Percentiles rank a stretch among this genome's conserved stretches.
phyloP scores from a whole-genome alignment of 2,329 filamentous ascomycete species.

The Monosporascus cannonballus region DNA sequence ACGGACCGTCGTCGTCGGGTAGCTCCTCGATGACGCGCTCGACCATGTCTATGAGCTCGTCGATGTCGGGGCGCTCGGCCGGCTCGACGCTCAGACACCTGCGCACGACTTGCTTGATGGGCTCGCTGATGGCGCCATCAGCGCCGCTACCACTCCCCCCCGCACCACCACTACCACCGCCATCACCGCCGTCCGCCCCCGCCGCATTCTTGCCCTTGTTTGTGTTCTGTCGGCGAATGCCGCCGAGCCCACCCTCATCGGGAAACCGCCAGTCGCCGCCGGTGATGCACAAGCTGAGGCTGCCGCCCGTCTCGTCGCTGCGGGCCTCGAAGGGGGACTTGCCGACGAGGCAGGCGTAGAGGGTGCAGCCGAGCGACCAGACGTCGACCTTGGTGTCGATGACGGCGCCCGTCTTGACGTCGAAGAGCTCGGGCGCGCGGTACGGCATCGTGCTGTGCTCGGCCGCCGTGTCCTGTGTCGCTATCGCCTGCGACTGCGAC shows the following conservation, averaged over 20 bases:
- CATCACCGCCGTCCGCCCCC: constrained; percentile 21
- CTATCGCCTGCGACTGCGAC: constrained; percentile 80
- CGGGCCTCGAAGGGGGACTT: constrained; percentile 96
- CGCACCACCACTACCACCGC: constrained; percentile 1
- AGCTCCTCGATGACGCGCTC: constrained; percentile 27
- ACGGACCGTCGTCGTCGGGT: constrained; percentile 19
- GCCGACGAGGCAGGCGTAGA: constrained; percentile 93
- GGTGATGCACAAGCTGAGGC: constrained; percentile 83
- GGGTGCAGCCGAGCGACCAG: constrained; percentile 95
- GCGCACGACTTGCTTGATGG: constrained; percentile 81
- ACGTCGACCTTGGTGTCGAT: constrained; percentile 98
- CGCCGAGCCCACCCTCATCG: constrained; percentile 65
- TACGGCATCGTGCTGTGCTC: constrained; percentile 99
- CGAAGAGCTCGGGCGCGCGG: constrained; percentile 93
- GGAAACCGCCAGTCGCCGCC: constrained; percentile 97
- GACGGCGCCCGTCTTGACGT: constrained; percentile 86
- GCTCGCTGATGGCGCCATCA: constrained; percentile 63
- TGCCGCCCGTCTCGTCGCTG: constrained; percentile 92
- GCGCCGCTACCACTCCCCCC: constrained; percentile 17
- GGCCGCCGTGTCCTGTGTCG: constrained; percentile 88
- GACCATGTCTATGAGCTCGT: constrained; percentile 28
- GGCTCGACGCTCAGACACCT: constrained; percentile 84
- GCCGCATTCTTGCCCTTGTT: constrained; percentile 38
- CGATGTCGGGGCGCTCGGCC: constrained; percentile 62
- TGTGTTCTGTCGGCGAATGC: constrained; percentile 1